Evolutionary conservation across 768 basidiomycete genomes (phyloP).

Genomic region (Saitozyma podzolica): DNA sequence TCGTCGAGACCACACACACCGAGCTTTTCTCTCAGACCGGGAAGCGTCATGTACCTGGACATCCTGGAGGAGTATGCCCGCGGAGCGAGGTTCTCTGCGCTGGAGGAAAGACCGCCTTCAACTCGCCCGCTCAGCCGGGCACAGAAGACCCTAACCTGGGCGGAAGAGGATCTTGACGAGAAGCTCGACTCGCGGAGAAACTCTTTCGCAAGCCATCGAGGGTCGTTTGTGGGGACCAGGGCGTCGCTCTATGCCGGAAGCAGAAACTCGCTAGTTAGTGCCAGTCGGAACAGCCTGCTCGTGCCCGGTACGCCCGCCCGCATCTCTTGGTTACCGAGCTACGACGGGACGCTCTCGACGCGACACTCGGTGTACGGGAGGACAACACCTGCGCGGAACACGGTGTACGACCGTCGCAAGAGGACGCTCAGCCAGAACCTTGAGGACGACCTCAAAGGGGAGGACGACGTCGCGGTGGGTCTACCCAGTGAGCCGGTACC

Average conservation of each 20-base stretch:
- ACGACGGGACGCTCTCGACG: no score
- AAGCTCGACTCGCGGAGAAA: neutral
- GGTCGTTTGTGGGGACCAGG: neutral
- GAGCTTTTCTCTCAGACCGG: conserved; percentile 29
- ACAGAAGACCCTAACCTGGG: conserved; percentile 36
- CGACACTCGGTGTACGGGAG: no score
- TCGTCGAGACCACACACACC: conserved; percentile 21
- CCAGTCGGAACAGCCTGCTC: neutral
- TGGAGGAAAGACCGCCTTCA: neutral
- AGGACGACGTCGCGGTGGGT: conserved; percentile 10
- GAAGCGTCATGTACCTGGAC: conserved; percentile 37
- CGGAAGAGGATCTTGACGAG: conserved; percentile 19
- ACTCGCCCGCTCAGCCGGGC: conserved; percentile 16
- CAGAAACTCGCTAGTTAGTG: conserved; percentile 3
- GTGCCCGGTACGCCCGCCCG: neutral
- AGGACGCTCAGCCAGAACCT: conserved; percentile 20
- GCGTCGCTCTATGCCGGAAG: conserved; percentile 1
- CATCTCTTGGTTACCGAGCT: neutral
- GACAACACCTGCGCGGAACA: neutral
- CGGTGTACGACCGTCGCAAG: neutral
- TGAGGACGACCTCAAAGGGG: conserved; percentile 31
- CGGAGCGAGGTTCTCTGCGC: conserved; percentile 9
- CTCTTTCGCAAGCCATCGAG: neutral
- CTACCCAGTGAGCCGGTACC: neutral
- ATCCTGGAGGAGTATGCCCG: conserved; percentile 46